phyloP scores from a whole-genome alignment of 2,329 filamentous ascomycete genomes.

The Aspergillus quadricinctus region DNA sequence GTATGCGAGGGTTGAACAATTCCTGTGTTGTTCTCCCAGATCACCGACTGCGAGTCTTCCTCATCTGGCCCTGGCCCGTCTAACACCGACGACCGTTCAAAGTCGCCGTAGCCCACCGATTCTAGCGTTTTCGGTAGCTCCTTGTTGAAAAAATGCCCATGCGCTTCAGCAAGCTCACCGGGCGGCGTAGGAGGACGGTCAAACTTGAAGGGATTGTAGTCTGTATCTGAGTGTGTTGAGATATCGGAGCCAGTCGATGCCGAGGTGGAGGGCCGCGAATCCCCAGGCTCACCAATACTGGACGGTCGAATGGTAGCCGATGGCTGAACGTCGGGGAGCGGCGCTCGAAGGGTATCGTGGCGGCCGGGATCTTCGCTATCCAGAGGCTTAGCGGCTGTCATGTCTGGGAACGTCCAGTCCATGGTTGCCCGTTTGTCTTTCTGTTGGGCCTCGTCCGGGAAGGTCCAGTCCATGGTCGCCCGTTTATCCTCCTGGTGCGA shows the following conservation, averaged over 20 bases:
- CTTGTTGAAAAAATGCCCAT: slow-evolving; percentile 39
- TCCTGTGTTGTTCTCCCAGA: slow-evolving; percentile 17
- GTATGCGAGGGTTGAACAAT: slow-evolving; percentile 11
- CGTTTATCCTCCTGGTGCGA: slow-evolving; percentile 7
- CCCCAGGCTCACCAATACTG: slow-evolving; percentile 22
- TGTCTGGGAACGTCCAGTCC: slow-evolving; percentile 54
- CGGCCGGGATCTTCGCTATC: slow-evolving; percentile 16
- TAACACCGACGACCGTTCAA: slow-evolving; percentile 52
- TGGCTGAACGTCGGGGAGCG: slow-evolving; percentile 14
- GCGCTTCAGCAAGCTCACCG: slow-evolving; percentile 10
- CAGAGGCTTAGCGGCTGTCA: slow-evolving; percentile 20
- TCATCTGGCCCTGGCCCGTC: slow-evolving; percentile 52
- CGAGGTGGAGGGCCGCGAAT: slow-evolving; percentile 38
- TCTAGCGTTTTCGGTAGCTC: slow-evolving; percentile 42
- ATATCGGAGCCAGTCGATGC: slow-evolving; percentile 27
- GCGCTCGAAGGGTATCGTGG: slow-evolving; percentile 32
- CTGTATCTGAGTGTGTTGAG: slow-evolving; percentile 31
- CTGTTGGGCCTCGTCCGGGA: slow-evolving; percentile 2
- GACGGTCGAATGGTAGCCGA: slow-evolving; percentile 11
- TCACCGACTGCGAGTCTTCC: slow-evolving; percentile 47
- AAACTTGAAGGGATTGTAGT: slow-evolving; percentile 42
- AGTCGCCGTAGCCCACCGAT: slow-evolving; percentile 43
- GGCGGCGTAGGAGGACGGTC: slow-evolving; percentile 31
- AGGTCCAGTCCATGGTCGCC: slow-evolving; percentile 12
- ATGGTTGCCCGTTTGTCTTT: slow-evolving; percentile 41